A percentile compares a stretch with the other conserved stretches of the same genome.
phyloP scores from a whole-genome alignment of 345 rosid genomes.

The Eucalyptus cloeziana region DNA sequence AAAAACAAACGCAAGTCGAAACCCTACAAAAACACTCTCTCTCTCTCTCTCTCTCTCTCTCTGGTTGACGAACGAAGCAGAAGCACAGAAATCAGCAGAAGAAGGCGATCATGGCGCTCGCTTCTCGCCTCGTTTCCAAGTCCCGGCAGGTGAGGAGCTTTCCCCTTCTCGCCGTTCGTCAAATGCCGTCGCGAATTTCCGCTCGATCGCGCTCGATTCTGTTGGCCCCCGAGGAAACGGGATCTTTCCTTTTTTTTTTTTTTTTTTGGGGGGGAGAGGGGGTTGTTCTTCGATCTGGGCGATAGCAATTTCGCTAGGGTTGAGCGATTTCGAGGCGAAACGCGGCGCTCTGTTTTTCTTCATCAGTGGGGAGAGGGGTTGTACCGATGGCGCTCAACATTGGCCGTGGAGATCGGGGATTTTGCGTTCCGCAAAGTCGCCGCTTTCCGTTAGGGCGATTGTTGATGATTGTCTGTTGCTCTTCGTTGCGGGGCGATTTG shows the following conservation, averaged over 20 bases:
- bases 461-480: not conserved
- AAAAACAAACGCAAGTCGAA: not conserved
- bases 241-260: not conserved
- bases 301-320: not conserved
- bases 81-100: not conserved
- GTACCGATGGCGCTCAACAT: not conserved
- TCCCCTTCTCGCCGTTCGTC: not conserved
- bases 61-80: not conserved
- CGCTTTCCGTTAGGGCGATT: not conserved
- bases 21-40: not conserved
- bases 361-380: not conserved
- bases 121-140: constrained; percentile 63
- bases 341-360: not conserved
- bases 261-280: too few relatives aligned
- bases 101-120: constrained; percentile 43
- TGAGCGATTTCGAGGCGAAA: not conserved
- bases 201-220: not conserved
- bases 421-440: not conserved
- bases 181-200: not conserved
- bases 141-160: constrained; percentile 52
- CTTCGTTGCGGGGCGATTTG: not conserved
- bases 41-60: not conserved
- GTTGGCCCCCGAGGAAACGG: not conserved
- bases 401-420: not conserved
- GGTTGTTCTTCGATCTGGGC: not conserved